phyloP scores from a whole-genome alignment of 176 grass and related monocot genomes.

The Paspalum notatum region DNA sequence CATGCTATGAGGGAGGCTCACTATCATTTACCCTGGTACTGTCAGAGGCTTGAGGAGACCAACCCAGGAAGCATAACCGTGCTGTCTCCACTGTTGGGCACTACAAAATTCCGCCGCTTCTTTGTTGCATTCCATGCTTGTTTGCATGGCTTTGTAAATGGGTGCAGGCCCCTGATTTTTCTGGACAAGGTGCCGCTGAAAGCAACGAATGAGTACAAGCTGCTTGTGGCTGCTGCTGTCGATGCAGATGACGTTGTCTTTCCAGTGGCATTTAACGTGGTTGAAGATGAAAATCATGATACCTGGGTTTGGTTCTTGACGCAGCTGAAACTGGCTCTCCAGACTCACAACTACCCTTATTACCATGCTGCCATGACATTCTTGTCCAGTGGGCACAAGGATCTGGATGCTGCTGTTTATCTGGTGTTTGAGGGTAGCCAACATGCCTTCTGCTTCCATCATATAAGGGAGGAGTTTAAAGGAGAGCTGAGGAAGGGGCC shows the following conservation, averaged over 20 bases:
- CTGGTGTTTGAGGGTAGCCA: slow-evolving; percentile 79
- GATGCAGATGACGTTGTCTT: slow-evolving; percentile 85
- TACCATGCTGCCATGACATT: slow-evolving; percentile 63
- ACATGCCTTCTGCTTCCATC: slow-evolving; percentile 80
- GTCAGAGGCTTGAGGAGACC: slow-evolving; percentile 76
- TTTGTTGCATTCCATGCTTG: slow-evolving; percentile 95
- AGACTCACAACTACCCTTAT: slow-evolving; percentile 51
- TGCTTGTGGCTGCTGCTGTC: slow-evolving; percentile 78
- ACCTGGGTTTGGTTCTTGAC: slow-evolving; percentile 86
- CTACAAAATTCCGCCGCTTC: slow-evolving; percentile 78
- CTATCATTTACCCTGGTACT: slow-evolving; percentile 85
- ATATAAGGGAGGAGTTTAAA: slow-evolving; percentile 88
- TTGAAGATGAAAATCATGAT: slow-evolving; percentile 89
- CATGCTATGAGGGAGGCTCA: slow-evolving; percentile 83
- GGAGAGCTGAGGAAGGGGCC: slow-evolving; percentile 76
- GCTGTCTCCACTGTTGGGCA: slow-evolving; percentile 58
- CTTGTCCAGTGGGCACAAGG: slow-evolving; percentile 81
- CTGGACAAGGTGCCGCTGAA: slow-evolving; percentile 94
- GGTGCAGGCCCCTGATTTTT: slow-evolving; percentile 86
- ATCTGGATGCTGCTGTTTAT: slow-evolving; percentile 75
- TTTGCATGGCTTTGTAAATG: slow-evolving; percentile 81
- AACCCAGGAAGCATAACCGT: slow-evolving; percentile 90
- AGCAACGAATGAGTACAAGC: slow-evolving; percentile 81
- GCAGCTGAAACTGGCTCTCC: slow-evolving; percentile 83
- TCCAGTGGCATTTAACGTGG: slow-evolving; percentile 90